Evolutionary conservation across 768 basidiomycete species (phyloP).

Genomic region (Atractiella rhizophila): DNA sequence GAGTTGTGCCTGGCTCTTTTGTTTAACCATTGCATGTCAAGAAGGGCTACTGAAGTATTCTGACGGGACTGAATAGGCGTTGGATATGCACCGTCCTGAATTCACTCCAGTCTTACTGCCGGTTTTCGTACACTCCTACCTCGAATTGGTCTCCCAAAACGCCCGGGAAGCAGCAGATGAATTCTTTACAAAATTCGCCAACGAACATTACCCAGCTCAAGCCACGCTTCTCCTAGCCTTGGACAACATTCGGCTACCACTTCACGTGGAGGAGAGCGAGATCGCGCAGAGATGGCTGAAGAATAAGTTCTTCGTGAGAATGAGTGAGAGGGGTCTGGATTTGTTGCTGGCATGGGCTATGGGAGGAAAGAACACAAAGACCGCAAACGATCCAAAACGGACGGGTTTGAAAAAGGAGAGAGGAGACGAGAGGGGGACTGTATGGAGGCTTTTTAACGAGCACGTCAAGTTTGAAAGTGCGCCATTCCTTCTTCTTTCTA

Average conservation of each 20-base stretch:
- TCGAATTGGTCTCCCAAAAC: slow-evolving; percentile 73
- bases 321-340: slow-evolving; percentile 75
- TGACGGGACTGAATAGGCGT: slow-evolving; percentile 3
- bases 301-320: slow-evolving; percentile 68
- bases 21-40: not conserved
- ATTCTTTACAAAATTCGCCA: slow-evolving; percentile 25
- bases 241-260: slow-evolving; percentile 49
- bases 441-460: slow-evolving; percentile 74
- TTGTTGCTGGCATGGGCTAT: slow-evolving; percentile 88
- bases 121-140: slow-evolving; percentile 88
- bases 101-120: slow-evolving; percentile 81
- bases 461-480: slow-evolving; percentile 74
- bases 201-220: slow-evolving; percentile 40
- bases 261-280: slow-evolving; percentile 61
- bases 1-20: not conserved
- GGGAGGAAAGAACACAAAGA: slow-evolving; percentile 32
- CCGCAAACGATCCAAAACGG: slow-evolving; percentile 48
- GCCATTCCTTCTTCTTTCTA: no score
- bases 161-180: slow-evolving; percentile 43
- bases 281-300: slow-evolving; percentile 58
- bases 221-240: slow-evolving; percentile 46
- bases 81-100: slow-evolving; percentile 41
- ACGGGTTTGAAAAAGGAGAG: no score
- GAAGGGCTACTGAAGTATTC: not conserved
- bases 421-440: slow-evolving; percentile 69